Percentiles rank a stretch among this genome's conserved stretches.
These are phyloP conservation scores for Uromyces viciae-fabae DNA, from an alignment of 1,284 basidiomycete species.

Conservation along the genomic window DNA sequence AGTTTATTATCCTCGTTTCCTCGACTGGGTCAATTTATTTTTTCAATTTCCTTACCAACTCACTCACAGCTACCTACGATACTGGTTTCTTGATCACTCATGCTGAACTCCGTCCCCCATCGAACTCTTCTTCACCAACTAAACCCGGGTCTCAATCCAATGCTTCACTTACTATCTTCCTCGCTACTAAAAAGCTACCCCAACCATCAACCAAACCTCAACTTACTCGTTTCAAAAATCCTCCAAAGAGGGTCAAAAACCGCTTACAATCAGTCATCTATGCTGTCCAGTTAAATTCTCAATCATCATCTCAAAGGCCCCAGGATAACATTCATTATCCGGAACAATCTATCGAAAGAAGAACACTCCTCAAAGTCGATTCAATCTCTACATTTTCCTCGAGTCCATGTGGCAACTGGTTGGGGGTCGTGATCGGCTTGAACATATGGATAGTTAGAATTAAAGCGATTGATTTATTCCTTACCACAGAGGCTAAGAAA, in stretches of 20 bases:
- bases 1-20: slow-evolving; percentile 27
- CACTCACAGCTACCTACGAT: slow-evolving; percentile 15
- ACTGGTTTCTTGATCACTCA: neutral
- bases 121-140: neutral
- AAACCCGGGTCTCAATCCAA: neutral
- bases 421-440: slow-evolving; percentile 21
- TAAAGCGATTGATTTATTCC: slow-evolving; percentile 10
- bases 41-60: slow-evolving; percentile 17
- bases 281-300: slow-evolving; percentile 3
- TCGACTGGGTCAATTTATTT: slow-evolving; percentile 33
- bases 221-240: neutral
- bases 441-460: slow-evolving; percentile 41
- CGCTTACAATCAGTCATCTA: slow-evolving; percentile 10
- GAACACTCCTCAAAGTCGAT: slow-evolving; percentile 4
- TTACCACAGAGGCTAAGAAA: neutral
- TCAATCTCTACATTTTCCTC: slow-evolving; percentile 16
- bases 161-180: neutral
- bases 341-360: neutral
- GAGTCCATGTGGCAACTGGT: slow-evolving; percentile 37
- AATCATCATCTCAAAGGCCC: neutral
- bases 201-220: neutral
- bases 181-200: neutral
- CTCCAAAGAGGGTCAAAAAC: neutral
- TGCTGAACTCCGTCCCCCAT: slow-evolving; percentile 9
- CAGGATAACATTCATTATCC: neutral